Conservation (phyloP, 352 stramenopile genomes). For the Phytophthora litchii region DNA sequence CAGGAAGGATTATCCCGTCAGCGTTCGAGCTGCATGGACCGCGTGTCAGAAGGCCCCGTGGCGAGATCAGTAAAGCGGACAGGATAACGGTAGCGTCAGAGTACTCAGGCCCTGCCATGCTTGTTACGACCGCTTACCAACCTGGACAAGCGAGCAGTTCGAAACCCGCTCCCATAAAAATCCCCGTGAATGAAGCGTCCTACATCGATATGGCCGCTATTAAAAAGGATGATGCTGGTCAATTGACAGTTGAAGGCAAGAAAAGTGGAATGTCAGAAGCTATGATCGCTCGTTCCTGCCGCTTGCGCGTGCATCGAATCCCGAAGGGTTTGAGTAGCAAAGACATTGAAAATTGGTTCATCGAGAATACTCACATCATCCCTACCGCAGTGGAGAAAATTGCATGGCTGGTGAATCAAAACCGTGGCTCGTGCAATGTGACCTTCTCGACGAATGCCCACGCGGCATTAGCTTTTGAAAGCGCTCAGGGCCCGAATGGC, state of each 20-base stretch:
- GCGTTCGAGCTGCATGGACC: constrained; percentile 65
- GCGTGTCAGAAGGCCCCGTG: constrained; percentile 19
- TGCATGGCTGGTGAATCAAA: constrained; percentile 62
- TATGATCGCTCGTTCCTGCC: constrained; percentile 62
- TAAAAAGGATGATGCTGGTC: constrained; percentile 1
- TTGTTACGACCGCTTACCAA: constrained; percentile 52
- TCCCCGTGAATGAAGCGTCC: constrained; percentile 36
- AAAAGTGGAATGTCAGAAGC: constrained; percentile 32
- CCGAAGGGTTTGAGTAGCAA: constrained; percentile 60
- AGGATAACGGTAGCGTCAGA: constrained; percentile 1
- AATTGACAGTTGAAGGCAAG: neutral
- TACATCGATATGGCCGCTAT: constrained; percentile 40
- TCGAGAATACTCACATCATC: constrained; percentile 64
- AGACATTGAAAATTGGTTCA: constrained; percentile 80
- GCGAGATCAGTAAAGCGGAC: neutral
- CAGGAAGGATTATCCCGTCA: constrained; percentile 73
- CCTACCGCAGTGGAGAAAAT: constrained; percentile 72
- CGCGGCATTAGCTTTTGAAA: constrained; percentile 72
- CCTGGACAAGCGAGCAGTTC: constrained; percentile 8
- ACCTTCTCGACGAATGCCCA: constrained; percentile 74
- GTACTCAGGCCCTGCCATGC: constrained; percentile 46
- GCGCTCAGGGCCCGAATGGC: constrained; percentile 34
- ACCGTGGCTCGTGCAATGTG: constrained; percentile 70
- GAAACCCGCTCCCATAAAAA: constrained; percentile 14
- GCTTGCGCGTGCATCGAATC: constrained; percentile 78